Percentiles rank a stretch among this genome's conserved stretches.
phyloP scores from a whole-genome alignment of 2,329 filamentous ascomycete genomes.

The Colletotrichum euphorbiae region DNA sequence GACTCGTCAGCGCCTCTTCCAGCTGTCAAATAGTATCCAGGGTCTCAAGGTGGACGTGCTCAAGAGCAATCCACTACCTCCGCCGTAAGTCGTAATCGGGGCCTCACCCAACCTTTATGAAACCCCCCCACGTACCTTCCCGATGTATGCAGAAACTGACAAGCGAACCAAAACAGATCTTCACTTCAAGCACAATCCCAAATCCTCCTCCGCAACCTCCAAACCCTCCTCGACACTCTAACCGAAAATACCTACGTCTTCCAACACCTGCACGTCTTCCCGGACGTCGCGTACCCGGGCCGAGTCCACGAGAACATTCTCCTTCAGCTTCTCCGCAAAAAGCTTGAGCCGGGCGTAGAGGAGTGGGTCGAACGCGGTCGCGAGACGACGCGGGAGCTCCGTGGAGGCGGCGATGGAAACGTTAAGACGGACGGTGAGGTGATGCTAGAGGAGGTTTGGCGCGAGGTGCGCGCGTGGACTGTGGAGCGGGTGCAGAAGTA shows the following conservation, averaged over 20 bases:
- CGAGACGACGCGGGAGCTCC: conserved; percentile 52
- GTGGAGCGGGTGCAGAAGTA: conserved; percentile 55
- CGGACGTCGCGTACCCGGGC: conserved; percentile 79
- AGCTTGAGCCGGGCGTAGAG: conserved; percentile 82
- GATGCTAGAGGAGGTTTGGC: conserved; percentile 68
- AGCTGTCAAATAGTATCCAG: conserved; percentile 75
- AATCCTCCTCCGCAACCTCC: conserved; percentile 78
- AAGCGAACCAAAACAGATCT: conserved; percentile 58
- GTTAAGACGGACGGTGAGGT: conserved; percentile 53
- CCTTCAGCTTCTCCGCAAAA: conserved; percentile 81
- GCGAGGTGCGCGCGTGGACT: conserved; percentile 56
- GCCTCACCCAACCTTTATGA: too few relatives aligned
- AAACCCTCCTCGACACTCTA: conserved; percentile 73
- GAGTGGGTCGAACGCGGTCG: conserved; percentile 76
- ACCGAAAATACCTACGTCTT: conserved; percentile 75
- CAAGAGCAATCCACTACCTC: conserved; percentile 73
- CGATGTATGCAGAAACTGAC: too few relatives aligned
- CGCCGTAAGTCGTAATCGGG: conserved; percentile 61
- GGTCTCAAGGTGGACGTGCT: conserved; percentile 72
- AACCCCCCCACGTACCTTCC: neutral
- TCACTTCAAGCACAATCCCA: conserved; percentile 78
- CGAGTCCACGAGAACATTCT: conserved; percentile 75
- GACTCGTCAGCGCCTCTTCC: conserved; percentile 74
- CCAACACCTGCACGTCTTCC: conserved; percentile 77
- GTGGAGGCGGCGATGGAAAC: conserved; percentile 47